These are phyloP conservation scores for Aspergillus hancockii DNA, from an alignment of 495 filamentous ascomycete genomes.

Conservation along the genomic window DNA sequence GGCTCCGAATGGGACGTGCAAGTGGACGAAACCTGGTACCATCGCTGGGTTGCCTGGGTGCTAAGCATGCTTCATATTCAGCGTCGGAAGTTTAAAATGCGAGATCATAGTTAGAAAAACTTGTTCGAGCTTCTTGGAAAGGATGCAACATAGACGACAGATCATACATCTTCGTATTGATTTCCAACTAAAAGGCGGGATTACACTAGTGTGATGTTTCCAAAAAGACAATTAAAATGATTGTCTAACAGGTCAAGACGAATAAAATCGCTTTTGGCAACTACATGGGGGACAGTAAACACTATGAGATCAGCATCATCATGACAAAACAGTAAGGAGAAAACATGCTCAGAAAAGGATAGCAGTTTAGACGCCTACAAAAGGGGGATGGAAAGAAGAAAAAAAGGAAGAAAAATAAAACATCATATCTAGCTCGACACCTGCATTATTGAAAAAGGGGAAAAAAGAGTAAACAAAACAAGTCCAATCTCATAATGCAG, in stretches of 20 bases:
- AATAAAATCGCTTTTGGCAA: slow-evolving; percentile 9
- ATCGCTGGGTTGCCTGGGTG: too few relatives aligned
- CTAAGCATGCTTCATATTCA: too few relatives aligned
- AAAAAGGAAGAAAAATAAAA: slow-evolving; percentile 11
- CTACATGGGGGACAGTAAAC: neutral
- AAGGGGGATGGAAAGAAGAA: neutral
- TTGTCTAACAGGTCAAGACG: neutral
- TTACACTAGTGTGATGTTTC: neutral
- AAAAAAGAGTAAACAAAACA: slow-evolving; percentile 10
- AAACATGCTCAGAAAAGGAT: slow-evolving; percentile 10
- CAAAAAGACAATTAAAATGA: neutral
- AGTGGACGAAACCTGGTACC: too few relatives aligned
- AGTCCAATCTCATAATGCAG: slow-evolving; percentile 25
- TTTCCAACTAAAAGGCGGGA: neutral
- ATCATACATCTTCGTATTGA: too few relatives aligned
- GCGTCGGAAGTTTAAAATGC: too few relatives aligned
- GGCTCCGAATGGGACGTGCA: too few relatives aligned
- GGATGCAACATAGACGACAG: too few relatives aligned
- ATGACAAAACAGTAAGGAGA: slow-evolving; percentile 1
- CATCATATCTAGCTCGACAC: slow-evolving; percentile 28
- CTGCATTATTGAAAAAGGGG: slow-evolving; percentile 11
- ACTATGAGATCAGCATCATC: slow-evolving; percentile 10
- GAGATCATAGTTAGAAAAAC: too few relatives aligned
- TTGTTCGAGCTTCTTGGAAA: too few relatives aligned
- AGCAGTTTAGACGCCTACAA: slow-evolving; percentile 22